Percentiles rank a stretch among this genome's conserved stretches.
Evolutionary conservation across 2,329 filamentous ascomycete species (phyloP).

Genomic region (Basipetospora chlamydospora): DNA sequence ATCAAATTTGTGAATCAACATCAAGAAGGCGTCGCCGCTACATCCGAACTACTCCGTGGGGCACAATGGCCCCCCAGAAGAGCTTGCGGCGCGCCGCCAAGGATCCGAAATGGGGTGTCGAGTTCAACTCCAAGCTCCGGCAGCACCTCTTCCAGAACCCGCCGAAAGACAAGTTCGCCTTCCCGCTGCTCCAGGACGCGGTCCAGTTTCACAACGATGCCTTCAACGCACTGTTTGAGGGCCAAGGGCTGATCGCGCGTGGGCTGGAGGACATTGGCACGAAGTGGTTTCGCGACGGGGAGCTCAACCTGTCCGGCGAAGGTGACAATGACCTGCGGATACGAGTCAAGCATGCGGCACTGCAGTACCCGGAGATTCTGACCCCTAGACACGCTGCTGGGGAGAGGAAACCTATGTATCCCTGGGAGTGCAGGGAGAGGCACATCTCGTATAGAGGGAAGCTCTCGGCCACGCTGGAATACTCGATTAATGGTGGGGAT

Average conservation of each 20-base stretch:
- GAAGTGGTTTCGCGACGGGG: constrained; percentile 75
- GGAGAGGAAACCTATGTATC: constrained; percentile 42
- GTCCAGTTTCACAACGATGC: constrained; percentile 87
- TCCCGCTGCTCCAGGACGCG: constrained; percentile 73
- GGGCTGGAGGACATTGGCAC: constrained; percentile 79
- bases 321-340: constrained; percentile 64
- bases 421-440: constrained; percentile 85
- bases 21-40: no score
- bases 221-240: constrained; percentile 82
- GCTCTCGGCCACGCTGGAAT: constrained; percentile 71
- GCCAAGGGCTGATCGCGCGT: constrained; percentile 45
- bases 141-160: constrained; percentile 83
- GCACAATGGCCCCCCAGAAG: neutral
- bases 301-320: constrained; percentile 42
- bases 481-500: constrained; percentile 73
- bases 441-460: constrained; percentile 84
- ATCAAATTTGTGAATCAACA: no score
- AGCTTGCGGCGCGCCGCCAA: neutral
- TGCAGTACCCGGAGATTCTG: constrained; percentile 71
- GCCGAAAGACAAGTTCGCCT: constrained; percentile 74
- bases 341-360: constrained; percentile 63
- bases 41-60: no score
- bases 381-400: constrained; percentile 16
- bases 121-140: constrained; percentile 73
- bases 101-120: neutral